phyloP scores from a whole-genome alignment of 169 alveolate species.

The Cryptosporidium meleagridis region DNA sequence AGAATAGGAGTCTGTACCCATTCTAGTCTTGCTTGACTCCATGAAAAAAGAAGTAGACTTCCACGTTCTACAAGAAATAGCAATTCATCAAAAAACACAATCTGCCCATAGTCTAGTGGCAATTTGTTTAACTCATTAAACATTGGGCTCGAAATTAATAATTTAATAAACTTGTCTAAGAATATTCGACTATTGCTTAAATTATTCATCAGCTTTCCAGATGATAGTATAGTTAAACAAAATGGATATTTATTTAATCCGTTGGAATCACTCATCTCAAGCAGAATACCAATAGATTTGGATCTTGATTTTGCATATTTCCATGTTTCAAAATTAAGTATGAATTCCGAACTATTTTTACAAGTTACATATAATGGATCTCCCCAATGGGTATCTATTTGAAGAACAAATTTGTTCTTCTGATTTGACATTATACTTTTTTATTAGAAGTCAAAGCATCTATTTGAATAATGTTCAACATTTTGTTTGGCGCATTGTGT shows the following conservation, averaged over 20 bases:
- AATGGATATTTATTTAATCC: background rate
- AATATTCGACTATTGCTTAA: background rate
- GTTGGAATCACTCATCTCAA: background rate
- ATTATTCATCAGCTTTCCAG: constrained; percentile 21
- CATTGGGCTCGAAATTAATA: constrained; percentile 7
- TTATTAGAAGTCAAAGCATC: background rate
- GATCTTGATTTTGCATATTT: constrained; percentile 23
- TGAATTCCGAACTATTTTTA: background rate
- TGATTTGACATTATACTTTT: background rate
- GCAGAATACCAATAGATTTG: constrained; percentile 41
- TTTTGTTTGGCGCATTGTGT: background rate
- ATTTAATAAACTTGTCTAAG: background rate
- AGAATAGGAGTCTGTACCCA: constrained; percentile 60
- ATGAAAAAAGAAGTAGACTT: constrained; percentile 51
- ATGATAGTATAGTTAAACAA: constrained; percentile 15
- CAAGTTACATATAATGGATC: constrained; percentile 19
- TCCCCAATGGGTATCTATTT: constrained; percentile 49
- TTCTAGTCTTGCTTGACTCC: background rate
- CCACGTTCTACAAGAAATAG: constrained; percentile 64
- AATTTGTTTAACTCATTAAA: background rate
- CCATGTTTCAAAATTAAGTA: constrained; percentile 32
- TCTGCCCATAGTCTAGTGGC: background rate
- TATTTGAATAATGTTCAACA: no score
- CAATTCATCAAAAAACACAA: constrained; percentile 38
- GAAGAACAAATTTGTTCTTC: background rate